Evolutionary conservation across 345 rosid genomes (phyloP).

Genomic region (Reutealis trisperma): DNA sequence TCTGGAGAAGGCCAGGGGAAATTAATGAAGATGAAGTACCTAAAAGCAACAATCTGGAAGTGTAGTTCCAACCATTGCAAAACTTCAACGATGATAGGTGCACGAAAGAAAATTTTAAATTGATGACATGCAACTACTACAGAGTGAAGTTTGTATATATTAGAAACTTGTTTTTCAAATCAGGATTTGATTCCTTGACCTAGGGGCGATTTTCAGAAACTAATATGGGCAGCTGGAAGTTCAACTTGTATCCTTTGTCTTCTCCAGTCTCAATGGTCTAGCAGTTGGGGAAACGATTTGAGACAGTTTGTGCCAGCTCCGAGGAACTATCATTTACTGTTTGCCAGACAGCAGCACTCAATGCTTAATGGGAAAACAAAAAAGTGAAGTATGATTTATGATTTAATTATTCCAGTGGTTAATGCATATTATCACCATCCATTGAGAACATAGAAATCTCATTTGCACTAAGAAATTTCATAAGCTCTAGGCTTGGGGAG

Average conservation of each 20-base stretch:
- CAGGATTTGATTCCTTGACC: not conserved
- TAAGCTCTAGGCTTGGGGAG: not conserved
- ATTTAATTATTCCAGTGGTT: too few species aligned
- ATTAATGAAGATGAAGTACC: constrained; percentile 6
- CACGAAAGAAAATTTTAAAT: not conserved
- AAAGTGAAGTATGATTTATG: not conserved
- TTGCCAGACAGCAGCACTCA: not conserved
- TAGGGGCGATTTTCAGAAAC: not conserved
- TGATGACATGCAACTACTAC: not conserved
- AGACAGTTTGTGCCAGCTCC: not conserved
- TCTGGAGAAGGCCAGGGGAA: constrained; percentile 87
- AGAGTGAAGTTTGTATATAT: constrained; percentile 11
- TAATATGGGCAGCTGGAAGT: not conserved
- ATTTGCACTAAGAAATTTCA: not conserved
- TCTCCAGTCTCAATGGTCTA: too few species aligned
- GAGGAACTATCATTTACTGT: not conserved
- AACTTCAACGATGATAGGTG: not conserved
- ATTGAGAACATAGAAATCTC: not conserved
- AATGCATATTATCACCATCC: not conserved
- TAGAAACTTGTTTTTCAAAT: not conserved
- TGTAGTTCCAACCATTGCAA: not conserved
- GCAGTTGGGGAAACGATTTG: not conserved
- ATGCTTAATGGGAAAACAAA: not conserved
- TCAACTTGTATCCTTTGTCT: not conserved
- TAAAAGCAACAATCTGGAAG: not conserved